Percentiles rank a stretch among this genome's conserved stretches.
These are phyloP conservation scores for Buxus sempervirens DNA, from an alignment of 164 flowering plant species.

Conservation along the genomic window DNA sequence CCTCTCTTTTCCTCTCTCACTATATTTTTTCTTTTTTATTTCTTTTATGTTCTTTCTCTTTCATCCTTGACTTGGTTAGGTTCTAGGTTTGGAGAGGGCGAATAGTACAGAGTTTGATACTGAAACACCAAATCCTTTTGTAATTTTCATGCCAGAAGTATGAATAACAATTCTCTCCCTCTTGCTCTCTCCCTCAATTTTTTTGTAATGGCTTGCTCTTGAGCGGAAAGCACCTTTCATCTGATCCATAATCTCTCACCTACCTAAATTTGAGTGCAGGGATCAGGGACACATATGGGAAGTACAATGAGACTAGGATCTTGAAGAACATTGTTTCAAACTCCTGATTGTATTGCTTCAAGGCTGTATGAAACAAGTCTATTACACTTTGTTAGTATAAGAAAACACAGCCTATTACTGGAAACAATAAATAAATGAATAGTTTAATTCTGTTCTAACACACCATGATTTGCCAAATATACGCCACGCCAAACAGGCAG, in stretches of 20 bases:
- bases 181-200: background rate
- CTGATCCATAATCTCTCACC: background rate
- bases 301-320: constrained; percentile 96
- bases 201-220: background rate
- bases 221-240: background rate
- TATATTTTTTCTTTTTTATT: too few species aligned
- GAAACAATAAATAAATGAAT: background rate
- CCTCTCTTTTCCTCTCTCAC: too few species aligned
- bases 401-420: background rate
- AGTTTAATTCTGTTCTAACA: too few species aligned
- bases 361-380: constrained; percentile 55
- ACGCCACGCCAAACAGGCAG: too few species aligned
- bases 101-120: constrained; percentile 81
- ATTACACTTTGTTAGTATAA: background rate
- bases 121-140: constrained; percentile 64
- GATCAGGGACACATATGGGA: constrained; percentile 94
- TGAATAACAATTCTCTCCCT: too few species aligned
- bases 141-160: constrained; percentile 98
- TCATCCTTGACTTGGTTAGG: too few species aligned
- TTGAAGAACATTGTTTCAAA: constrained; percentile 72
- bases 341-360: constrained; percentile 65
- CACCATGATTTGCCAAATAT: too few species aligned
- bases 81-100: constrained; percentile 68
- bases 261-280: constrained; percentile 39
- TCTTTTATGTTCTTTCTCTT: too few species aligned